phyloP scores from a whole-genome alignment of 768 basidiomycete genomes.

The Pholiota molesta region DNA sequence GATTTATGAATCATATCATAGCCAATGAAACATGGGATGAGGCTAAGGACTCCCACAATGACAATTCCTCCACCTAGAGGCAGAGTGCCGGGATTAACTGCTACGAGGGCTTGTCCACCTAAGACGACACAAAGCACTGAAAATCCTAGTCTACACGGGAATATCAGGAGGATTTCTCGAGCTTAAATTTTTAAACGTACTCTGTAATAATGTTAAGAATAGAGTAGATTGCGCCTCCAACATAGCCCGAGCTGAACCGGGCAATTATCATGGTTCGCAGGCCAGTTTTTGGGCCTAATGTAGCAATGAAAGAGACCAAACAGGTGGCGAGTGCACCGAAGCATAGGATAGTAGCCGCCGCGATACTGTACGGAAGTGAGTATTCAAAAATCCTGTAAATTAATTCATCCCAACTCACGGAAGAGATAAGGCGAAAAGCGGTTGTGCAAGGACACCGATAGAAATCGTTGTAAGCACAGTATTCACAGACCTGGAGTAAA shows the following conservation, averaged over 20 bases:
- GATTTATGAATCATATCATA: constrained; percentile 21
- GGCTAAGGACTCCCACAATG: constrained; percentile 19
- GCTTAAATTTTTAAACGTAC: neutral
- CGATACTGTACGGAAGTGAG: constrained; percentile 1
- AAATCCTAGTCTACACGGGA: constrained; percentile 15
- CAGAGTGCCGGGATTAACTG: constrained; percentile 19
- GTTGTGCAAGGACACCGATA: constrained; percentile 19
- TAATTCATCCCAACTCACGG: constrained; percentile 8
- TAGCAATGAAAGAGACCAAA: constrained; percentile 19
- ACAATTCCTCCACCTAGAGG: constrained; percentile 16
- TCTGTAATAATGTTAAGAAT: constrained; percentile 22
- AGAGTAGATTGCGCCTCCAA: constrained; percentile 21
- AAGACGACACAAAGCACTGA: constrained; percentile 20
- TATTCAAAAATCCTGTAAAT: neutral
- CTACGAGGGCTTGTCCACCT: constrained; percentile 19
- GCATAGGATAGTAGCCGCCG: constrained; percentile 19
- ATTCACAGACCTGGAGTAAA: constrained; percentile 17
- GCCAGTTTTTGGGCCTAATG: constrained; percentile 19
- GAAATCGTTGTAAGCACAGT: constrained; percentile 21
- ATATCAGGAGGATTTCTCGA: neutral
- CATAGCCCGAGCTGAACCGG: constrained; percentile 21
- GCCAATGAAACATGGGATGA: constrained; percentile 22
- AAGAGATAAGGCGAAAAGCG: constrained; percentile 17
- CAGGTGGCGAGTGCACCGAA: constrained; percentile 19
- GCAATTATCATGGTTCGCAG: constrained; percentile 22